Evolutionary conservation across 2,329 filamentous ascomycete species (phyloP).

Genomic region (Cladophialophora immunda): DNA sequence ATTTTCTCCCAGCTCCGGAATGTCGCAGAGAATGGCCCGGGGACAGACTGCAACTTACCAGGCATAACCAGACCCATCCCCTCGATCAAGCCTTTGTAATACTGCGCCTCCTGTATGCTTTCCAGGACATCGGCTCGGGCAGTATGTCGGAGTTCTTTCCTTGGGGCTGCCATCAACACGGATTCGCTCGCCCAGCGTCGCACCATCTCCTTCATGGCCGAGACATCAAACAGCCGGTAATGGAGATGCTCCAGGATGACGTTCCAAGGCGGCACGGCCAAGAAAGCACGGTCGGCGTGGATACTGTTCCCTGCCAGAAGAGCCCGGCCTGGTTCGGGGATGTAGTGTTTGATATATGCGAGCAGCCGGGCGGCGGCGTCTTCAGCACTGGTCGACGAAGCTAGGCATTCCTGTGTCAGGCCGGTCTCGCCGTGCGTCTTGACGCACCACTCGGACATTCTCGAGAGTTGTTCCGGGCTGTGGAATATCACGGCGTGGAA

Average conservation of each 20-base stretch:
- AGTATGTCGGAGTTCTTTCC: slow-evolving; percentile 80
- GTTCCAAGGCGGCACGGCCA: slow-evolving; percentile 77
- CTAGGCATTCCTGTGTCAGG: slow-evolving; percentile 77
- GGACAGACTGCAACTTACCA: not conserved
- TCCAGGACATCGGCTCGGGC: slow-evolving; percentile 91
- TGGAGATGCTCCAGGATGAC: slow-evolving; percentile 79
- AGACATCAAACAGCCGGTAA: slow-evolving; percentile 92
- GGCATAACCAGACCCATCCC: not conserved
- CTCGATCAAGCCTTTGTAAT: slow-evolving; percentile 71
- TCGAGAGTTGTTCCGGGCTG: slow-evolving; percentile 71
- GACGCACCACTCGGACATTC: slow-evolving; percentile 91
- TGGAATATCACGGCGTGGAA: slow-evolving; percentile 85
- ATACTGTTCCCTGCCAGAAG: slow-evolving; percentile 92
- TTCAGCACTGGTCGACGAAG: slow-evolving; percentile 74
- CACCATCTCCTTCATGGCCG: slow-evolving; percentile 88
- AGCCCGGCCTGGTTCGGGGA: slow-evolving; percentile 72
- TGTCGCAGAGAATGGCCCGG: not conserved
- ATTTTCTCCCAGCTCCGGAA: not conserved
- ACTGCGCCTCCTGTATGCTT: slow-evolving; percentile 90
- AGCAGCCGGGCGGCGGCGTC: slow-evolving; percentile 77
- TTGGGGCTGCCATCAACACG: slow-evolving; percentile 69
- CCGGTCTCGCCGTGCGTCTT: slow-evolving; percentile 81
- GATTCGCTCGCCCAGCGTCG: slow-evolving; percentile 77
- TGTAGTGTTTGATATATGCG: slow-evolving; percentile 76
- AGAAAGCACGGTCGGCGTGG: slow-evolving; percentile 85